Evolutionary conservation across 2,329 filamentous ascomycete species (phyloP), one percentile per base, ranked within the genome.

Genomic region (Calonectria pauciramosa): DNA sequence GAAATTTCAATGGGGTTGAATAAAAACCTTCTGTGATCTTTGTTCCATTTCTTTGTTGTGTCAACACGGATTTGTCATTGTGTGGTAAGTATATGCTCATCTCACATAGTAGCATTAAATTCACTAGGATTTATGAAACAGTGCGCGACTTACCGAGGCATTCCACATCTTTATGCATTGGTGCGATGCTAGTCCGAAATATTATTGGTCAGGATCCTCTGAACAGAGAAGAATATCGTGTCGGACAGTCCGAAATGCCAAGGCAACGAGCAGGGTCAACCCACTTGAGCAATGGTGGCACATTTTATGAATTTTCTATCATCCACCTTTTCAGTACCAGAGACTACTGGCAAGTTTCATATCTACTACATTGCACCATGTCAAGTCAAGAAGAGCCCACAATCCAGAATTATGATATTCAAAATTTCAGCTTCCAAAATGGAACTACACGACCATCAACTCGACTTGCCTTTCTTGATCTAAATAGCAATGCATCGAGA

Each of bases 401-500:
- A 20, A 47, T 65, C n/a, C 47, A n/a, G 13, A 5, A 30, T 2
- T 10, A n/a, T 11, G 38, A 34, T 2, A 41, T 70, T 18, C n/a
- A 67, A 9, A 34, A 73, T 23, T 76, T 77, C 41, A 67, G 11
- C 8, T 88, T 88, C 76, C 77, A 81, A 13, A 71, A 80, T 41
- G 75, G 78, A 32, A 75, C 78, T 2, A 65, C 16, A 10, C 77
- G 85, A 16, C 64, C 81, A 10, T 20, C 34, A 7, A 80, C 84
- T 47, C 79, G 76, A 23, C 64, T 82, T n/a, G 81, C 82, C 4
- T 83, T 81, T 68, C 75, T 79, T 6, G 80, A 82, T 54, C 63
- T 81, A 13, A 82, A 81, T 73, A 73, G 71, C 8, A 67, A 32
- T 5, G 75, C 56, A 64, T 86, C 66, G 81, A 88, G 87, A 60